Conservation (phyloP, 1,284 basidiomycete species). For the Apiotrichum brassicae region DNA sequence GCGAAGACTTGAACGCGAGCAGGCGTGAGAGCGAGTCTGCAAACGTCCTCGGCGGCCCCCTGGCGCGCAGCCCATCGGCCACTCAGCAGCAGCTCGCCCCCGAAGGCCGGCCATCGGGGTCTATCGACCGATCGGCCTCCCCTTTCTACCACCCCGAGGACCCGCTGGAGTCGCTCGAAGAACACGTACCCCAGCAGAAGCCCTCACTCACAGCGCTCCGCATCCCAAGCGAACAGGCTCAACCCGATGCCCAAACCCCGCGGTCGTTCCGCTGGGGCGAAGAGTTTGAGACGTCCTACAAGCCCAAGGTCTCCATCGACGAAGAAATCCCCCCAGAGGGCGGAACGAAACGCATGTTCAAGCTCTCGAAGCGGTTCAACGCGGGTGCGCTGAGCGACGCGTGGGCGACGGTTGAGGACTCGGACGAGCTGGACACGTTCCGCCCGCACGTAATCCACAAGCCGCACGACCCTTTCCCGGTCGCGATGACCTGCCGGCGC, state of each 20-base stretch:
- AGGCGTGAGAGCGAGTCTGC: no score
- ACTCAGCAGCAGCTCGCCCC: no score
- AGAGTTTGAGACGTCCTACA: slow-evolving; percentile 9
- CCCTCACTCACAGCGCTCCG: background rate
- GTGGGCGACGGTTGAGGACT: slow-evolving; percentile 50
- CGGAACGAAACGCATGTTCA: slow-evolving; percentile 42
- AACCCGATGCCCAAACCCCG: background rate
- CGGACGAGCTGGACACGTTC: slow-evolving; percentile 50
- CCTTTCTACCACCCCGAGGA: background rate
- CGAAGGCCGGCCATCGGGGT: no score
- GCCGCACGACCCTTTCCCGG: slow-evolving; percentile 60
- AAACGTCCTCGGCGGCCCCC: background rate
- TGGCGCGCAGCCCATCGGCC: no score
- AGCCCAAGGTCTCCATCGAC: slow-evolving; percentile 14
- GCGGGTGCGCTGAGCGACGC: slow-evolving; percentile 49
- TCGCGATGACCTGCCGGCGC: slow-evolving; percentile 64
- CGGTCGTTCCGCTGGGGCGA: slow-evolving; percentile 6
- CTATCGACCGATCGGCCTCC: background rate
- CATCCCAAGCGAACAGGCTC: background rate
- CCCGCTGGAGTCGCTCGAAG: no score
- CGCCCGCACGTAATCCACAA: slow-evolving; percentile 56
- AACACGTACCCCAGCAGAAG: no score
- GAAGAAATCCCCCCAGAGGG: slow-evolving; percentile 27
- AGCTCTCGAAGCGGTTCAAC: slow-evolving; percentile 46
- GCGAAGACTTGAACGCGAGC: background rate